A percentile compares a stretch with the other conserved stretches of the same genome.
phyloP scores from a whole-genome alignment of 768 basidiomycete species.

The Boletus rufocinnamomeus region DNA sequence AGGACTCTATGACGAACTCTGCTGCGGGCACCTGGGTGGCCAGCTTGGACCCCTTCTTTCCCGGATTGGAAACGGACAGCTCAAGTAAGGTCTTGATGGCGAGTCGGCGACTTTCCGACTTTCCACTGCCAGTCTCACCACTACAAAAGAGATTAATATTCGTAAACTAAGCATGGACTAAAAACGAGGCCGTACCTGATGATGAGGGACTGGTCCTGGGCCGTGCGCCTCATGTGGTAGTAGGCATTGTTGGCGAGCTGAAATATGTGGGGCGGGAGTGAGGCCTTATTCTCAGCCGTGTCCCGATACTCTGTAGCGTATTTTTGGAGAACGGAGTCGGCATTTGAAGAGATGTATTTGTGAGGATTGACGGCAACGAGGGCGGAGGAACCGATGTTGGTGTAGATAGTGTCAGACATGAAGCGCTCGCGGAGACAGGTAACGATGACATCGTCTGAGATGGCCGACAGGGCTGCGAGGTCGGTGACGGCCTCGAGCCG shows the following conservation, averaged over 20 bases:
- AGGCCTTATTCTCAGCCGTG: constrained; percentile 59
- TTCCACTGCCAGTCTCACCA: constrained; percentile 91
- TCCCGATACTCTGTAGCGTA: constrained; percentile 87
- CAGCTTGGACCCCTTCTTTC: constrained; percentile 94
- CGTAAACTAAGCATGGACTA: not conserved
- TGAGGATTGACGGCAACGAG: constrained; percentile 92
- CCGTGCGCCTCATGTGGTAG: constrained; percentile 93
- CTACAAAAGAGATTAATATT: constrained; percentile 41
- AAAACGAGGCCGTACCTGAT: constrained; percentile 61
- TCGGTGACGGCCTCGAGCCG: constrained; percentile 73
- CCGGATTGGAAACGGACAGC: constrained; percentile 81
- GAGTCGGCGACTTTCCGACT: constrained; percentile 88
- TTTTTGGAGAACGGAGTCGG: constrained; percentile 81
- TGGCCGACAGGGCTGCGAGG: constrained; percentile 62
- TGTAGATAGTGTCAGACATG: constrained; percentile 82
- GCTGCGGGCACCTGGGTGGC: constrained; percentile 84
- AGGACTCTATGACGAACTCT: constrained; percentile 93
- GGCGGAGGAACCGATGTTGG: constrained; percentile 64
- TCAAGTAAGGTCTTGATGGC: constrained; percentile 92
- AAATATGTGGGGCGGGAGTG: constrained; percentile 85
- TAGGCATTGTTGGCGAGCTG: constrained; percentile 89
- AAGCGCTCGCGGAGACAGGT: constrained; percentile 85
- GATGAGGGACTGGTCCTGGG: constrained; percentile 89
- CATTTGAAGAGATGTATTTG: constrained; percentile 82
- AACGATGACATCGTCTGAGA: constrained; percentile 84